A percentile compares a stretch with the other conserved stretches of the same genome.
phyloP scores from a whole-genome alignment of 371 early-diverging fungal genomes.

The Mucor irregularis region DNA sequence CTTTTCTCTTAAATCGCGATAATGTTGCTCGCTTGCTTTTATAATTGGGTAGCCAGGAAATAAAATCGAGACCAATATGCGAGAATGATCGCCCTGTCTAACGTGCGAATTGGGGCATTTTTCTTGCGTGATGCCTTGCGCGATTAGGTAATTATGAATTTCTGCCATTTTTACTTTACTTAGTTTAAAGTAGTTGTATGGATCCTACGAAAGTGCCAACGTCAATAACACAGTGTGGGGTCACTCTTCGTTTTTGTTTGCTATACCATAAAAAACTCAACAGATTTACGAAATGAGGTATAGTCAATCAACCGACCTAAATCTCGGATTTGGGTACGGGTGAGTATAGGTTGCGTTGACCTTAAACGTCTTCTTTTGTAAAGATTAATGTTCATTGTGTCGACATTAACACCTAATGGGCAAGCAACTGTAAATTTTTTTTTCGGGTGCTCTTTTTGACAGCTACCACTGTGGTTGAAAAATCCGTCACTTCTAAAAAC shows the following conservation, averaged over 20 bases:
- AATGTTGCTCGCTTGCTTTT: slow-evolving; percentile 29
- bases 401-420: no score
- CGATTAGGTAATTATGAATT: slow-evolving; percentile 22
- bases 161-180: slow-evolving; percentile 25
- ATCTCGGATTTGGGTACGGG: slow-evolving; percentile 29
- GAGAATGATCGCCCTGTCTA: slow-evolving; percentile 21
- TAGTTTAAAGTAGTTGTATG: slow-evolving; percentile 23
- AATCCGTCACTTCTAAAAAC: no score
- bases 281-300: slow-evolving; percentile 26
- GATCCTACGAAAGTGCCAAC: slow-evolving; percentile 14
- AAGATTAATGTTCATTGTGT: slow-evolving; percentile 12
- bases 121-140: slow-evolving; percentile 16
- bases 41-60: slow-evolving; percentile 36
- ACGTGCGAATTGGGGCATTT: slow-evolving; percentile 21
- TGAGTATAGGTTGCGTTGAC: slow-evolving; percentile 28
- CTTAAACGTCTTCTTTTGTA: slow-evolving; percentile 19
- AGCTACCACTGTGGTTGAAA: no score
- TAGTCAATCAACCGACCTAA: slow-evolving; percentile 22
- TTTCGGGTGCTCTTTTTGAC: no score
- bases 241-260: neutral
- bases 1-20: slow-evolving; percentile 21
- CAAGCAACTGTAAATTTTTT: no score
- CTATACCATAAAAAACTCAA: slow-evolving; percentile 33
- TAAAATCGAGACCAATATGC: slow-evolving; percentile 26
- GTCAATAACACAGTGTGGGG: neutral